A percentile compares a stretch with the other conserved stretches of the same genome.
Conservation (phyloP, 371 early-diverging fungal species). For the Actinomucor elegans region DNA sequence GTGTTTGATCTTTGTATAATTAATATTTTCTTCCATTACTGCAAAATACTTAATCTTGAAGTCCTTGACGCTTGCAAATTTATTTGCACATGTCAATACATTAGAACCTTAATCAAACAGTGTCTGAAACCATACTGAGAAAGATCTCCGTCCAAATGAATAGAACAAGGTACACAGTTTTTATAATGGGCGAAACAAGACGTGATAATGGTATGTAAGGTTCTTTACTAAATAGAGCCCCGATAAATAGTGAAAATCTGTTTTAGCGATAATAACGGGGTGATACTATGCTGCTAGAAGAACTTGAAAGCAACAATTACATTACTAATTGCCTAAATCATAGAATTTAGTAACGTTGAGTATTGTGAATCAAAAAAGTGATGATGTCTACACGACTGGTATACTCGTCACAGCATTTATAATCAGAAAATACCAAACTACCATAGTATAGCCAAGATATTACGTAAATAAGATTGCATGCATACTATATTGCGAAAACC, state of each 20-base stretch:
- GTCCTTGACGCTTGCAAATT: slow-evolving; percentile 72
- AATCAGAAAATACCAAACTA: not conserved
- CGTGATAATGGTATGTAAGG: slow-evolving; percentile 83
- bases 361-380: not conserved
- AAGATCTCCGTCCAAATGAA: slow-evolving; percentile 81
- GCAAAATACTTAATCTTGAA: slow-evolving; percentile 77
- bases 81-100: no score
- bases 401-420: slow-evolving; percentile 83
- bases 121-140: slow-evolving; percentile 61
- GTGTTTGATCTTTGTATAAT: no score
- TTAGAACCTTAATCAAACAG: no score
- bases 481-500: no score
- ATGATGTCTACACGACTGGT: slow-evolving; percentile 73
- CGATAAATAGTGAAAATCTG: slow-evolving; percentile 69
- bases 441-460: no score
- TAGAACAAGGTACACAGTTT: slow-evolving; percentile 82
- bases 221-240: slow-evolving; percentile 60
- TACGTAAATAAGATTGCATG: no score
- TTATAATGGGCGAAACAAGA: slow-evolving; percentile 94
- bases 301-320: slow-evolving; percentile 84
- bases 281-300: slow-evolving; percentile 78
- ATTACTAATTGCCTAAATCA: slow-evolving; percentile 67
- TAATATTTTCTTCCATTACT: slow-evolving; percentile 64
- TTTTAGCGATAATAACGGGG: slow-evolving; percentile 81
- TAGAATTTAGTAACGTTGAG: not conserved